These are phyloP conservation scores for Bipolaris oryzae DNA, from an alignment of 2,329 filamentous ascomycete genomes.

Conservation along the genomic window DNA sequence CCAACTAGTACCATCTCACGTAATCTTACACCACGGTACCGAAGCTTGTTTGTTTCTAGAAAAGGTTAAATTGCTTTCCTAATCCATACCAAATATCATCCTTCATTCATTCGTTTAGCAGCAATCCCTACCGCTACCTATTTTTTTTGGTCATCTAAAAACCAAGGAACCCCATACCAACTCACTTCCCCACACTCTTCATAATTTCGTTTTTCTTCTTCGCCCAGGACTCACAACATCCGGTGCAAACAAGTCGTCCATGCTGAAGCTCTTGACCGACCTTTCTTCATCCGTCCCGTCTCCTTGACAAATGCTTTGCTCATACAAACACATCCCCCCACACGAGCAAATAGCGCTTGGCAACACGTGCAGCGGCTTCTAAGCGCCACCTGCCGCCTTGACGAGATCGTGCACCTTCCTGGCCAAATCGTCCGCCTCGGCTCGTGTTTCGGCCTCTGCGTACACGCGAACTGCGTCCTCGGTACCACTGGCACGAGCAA, in stretches of 20 bases:
- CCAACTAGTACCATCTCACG: too few relatives aligned
- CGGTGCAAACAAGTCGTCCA: not conserved
- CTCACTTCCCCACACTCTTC: too few relatives aligned
- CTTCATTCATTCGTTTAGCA: too few relatives aligned
- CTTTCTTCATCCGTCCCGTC: not conserved
- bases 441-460: constrained; percentile 86
- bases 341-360: not conserved
- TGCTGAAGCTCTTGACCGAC: not conserved
- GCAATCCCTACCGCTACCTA: too few relatives aligned
- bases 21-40: too few relatives aligned
- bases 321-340: not conserved
- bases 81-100: too few relatives aligned
- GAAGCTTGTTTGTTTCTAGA: too few relatives aligned
- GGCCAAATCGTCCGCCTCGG: constrained; percentile 89
- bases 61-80: too few relatives aligned
- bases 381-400: constrained; percentile 50
- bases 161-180: too few relatives aligned
- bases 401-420: constrained; percentile 80
- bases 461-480: constrained; percentile 97
- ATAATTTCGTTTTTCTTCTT: too few relatives aligned
- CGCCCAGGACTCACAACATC: too few relatives aligned
- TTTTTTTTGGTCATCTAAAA: not conserved
- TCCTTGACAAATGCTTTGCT: not conserved
- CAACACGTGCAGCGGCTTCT: constrained; percentile 6
- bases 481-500: constrained; percentile 90